A percentile compares a stretch with the other conserved stretches of the same genome.
phyloP scores from a whole-genome alignment of 441 rosid genomes.

The Euphorbia schlechtendalii region DNA sequence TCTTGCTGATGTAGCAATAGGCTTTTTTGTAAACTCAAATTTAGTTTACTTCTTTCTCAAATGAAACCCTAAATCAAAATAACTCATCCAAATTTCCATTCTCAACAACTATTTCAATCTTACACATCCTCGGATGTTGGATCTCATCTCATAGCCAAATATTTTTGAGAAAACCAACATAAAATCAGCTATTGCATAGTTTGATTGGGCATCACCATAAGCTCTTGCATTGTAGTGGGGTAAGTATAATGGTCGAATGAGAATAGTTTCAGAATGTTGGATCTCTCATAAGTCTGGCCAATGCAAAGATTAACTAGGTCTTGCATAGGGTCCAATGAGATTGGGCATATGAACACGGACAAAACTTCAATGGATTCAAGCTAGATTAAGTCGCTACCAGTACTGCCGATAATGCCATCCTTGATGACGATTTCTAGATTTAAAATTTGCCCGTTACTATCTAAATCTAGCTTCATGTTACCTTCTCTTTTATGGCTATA shows the following conservation, averaged over 20 bases:
- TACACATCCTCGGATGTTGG: conserved; percentile 83
- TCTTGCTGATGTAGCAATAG: no score
- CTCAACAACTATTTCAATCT: no score
- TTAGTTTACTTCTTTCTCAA: no score
- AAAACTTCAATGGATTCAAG: conserved; percentile 58
- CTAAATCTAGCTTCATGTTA: not conserved
- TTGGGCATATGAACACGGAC: conserved; percentile 77
- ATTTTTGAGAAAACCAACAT: conserved; percentile 78
- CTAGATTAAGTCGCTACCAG: conserved; percentile 29
- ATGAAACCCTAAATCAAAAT: no score
- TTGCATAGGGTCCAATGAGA: conserved; percentile 87
- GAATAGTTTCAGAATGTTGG: conserved; percentile 77
- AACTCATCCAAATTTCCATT: no score
- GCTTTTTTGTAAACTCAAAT: no score
- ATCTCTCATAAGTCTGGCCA: conserved; percentile 83
- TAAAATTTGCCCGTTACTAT: conserved; percentile 49
- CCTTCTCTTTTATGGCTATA: not conserved
- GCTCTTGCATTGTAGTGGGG: conserved; percentile 94
- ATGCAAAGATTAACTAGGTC: conserved; percentile 88
- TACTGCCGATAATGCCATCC: conserved; percentile 69
- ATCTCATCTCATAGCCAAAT: conserved; percentile 62
- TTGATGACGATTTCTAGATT: conserved; percentile 79
- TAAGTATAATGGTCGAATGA: conserved; percentile 65
- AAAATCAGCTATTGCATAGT: conserved; percentile 73
- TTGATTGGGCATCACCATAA: conserved; percentile 64